Conservation (phyloP, 371 early-diverging fungal species). For the Apophysomyces elegans region DNA sequence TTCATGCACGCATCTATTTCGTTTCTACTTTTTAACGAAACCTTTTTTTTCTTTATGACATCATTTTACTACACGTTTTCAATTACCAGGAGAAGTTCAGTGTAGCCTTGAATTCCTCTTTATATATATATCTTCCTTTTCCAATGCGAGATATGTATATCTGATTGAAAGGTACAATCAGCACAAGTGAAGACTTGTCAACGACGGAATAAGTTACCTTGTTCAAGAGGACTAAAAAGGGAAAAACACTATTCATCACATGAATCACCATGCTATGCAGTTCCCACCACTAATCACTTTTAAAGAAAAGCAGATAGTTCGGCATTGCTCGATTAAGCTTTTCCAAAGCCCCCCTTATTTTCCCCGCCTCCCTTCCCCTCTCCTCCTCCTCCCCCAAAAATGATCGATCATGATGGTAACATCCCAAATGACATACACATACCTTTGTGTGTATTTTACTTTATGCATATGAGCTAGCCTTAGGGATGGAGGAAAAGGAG, state of each 20-base stretch:
- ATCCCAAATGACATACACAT: background rate
- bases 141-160: no score
- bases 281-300: background rate
- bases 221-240: background rate
- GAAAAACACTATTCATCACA: background rate
- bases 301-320: background rate
- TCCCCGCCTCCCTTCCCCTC: no score
- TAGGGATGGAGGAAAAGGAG: background rate
- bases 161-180: no score
- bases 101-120: background rate
- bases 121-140: no score
- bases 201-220: background rate
- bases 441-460: background rate
- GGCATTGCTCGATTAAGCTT: background rate
- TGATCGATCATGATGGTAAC: background rate
- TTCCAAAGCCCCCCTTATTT: no score
- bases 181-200: background rate
- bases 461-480: background rate
- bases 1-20: background rate
- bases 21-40: no score
- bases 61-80: conserved; percentile 7
- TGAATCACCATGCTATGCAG: conserved; percentile 6
- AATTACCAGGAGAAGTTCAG: conserved; percentile 8
- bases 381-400: background rate
- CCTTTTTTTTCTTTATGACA: background rate